Evolutionary conservation across 768 basidiomycete genomes (phyloP).

Genomic region (Pulveroboletus sp.): DNA sequence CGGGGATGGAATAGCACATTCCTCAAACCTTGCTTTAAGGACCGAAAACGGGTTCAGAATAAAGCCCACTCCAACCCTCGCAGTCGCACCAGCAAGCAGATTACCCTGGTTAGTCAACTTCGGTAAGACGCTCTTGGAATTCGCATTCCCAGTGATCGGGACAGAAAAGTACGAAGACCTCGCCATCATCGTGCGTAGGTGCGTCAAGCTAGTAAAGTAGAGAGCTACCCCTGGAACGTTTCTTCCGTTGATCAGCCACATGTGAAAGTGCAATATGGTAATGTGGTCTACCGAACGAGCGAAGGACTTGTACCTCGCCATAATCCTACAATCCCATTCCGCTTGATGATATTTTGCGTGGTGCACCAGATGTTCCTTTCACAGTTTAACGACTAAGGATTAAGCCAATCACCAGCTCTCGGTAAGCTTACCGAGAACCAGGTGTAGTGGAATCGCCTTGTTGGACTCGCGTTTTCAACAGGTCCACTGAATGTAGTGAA

Average conservation of each 20-base stretch:
- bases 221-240: constrained; percentile 92
- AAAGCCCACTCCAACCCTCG: constrained; percentile 79
- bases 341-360: constrained; percentile 53
- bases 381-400: background rate
- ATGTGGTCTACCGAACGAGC: constrained; percentile 53
- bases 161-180: constrained; percentile 65
- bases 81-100: constrained; percentile 79
- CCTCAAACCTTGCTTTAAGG: constrained; percentile 91
- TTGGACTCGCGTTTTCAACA: constrained; percentile 90
- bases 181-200: constrained; percentile 76
- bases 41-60: constrained; percentile 88
- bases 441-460: constrained; percentile 58
- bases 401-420: background rate
- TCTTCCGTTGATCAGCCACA: constrained; percentile 36
- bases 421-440: constrained; percentile 39
- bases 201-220: constrained; percentile 86
- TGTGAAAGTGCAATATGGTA: background rate
- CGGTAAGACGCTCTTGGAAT: constrained; percentile 56
- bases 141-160: constrained; percentile 14
- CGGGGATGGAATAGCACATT: constrained; percentile 27
- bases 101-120: constrained; percentile 77
- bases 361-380: constrained; percentile 47
- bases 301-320: constrained; percentile 91
- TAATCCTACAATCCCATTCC: constrained; percentile 66
- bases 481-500: constrained; percentile 56